Conservation (phyloP, 352 stramenopile species). For the Globisporangium solare region DNA sequence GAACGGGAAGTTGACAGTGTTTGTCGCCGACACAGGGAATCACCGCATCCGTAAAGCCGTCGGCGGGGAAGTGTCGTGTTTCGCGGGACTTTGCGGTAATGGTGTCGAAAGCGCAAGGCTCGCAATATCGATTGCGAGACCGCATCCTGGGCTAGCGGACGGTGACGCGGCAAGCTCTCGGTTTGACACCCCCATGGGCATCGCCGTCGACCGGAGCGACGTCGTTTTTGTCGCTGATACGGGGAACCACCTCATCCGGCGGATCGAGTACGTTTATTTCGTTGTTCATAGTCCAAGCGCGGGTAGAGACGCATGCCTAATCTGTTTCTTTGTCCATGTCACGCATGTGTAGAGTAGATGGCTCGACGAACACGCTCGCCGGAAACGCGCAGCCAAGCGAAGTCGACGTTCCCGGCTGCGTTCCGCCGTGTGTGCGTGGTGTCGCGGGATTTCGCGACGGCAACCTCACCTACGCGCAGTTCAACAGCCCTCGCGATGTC, state of each 20-base stretch:
- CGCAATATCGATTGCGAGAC: conserved; percentile 28
- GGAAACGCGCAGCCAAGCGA: conserved; percentile 54
- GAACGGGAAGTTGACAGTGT: conserved; percentile 36
- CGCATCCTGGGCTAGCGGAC: conserved; percentile 88
- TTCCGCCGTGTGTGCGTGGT: conserved; percentile 87
- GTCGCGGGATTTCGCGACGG: conserved; percentile 86
- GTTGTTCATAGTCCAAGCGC: too few relatives aligned
- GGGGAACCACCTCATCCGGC: conserved; percentile 93
- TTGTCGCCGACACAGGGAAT: conserved; percentile 79
- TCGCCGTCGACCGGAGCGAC: conserved; percentile 75
- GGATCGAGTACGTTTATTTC: conserved; percentile 51
- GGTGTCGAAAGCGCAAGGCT: conserved; percentile 60
- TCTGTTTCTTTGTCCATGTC: neutral
- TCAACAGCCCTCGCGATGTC: conserved; percentile 92
- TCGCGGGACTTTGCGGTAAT: conserved; percentile 84
- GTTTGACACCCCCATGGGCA: conserved; percentile 91
- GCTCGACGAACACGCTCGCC: conserved; percentile 61
- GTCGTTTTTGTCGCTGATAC: conserved; percentile 94
- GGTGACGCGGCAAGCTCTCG: conserved; percentile 63
- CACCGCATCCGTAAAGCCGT: conserved; percentile 75
- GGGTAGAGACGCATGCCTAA: neutral
- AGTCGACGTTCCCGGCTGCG: conserved; percentile 78
- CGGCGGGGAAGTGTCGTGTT: conserved; percentile 73
- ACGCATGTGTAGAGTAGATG: conserved; percentile 22
- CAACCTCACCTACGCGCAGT: conserved; percentile 80